A percentile compares a stretch with the other conserved stretches of the same genome.
These are phyloP conservation scores for Apiotrichum gamsii DNA, from an alignment of 1,284 basidiomycete genomes.

Conservation along the genomic window DNA sequence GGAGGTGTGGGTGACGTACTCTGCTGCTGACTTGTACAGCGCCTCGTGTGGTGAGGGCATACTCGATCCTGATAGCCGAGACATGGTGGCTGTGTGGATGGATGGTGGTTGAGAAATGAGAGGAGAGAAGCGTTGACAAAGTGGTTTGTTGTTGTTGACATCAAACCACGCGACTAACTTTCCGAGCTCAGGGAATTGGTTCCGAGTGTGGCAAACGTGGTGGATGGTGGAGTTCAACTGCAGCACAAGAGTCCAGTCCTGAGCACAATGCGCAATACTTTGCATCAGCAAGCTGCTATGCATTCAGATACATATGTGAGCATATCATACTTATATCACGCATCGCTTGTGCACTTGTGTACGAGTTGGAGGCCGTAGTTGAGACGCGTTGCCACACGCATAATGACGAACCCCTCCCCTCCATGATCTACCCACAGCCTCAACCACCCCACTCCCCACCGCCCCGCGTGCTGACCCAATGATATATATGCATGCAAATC, in stretches of 20 bases:
- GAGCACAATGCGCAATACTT: no score
- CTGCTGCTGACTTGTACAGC: constrained; percentile 1
- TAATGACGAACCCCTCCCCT: no score
- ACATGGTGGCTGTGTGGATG: not conserved
- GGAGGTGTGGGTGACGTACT: not conserved
- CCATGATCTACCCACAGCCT: no score
- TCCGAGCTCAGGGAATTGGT: not conserved
- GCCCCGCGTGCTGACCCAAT: no score
- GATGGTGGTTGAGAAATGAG: not conserved
- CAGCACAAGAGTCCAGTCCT: no score
- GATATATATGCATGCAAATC: no score
- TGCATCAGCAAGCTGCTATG: no score
- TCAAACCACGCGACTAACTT: constrained; percentile 8
- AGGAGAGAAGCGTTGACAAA: not conserved
- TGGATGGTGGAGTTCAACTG: no score
- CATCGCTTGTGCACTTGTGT: no score
- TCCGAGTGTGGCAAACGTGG: not conserved
- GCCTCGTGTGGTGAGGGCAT: constrained; percentile 1
- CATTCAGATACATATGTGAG: no score
- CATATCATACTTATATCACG: no score
- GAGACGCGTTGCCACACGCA: not conserved
- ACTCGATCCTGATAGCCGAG: constrained; percentile 4
- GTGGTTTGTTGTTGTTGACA: constrained; percentile 7
- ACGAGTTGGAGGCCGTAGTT: not conserved
- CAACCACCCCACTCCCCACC: no score